These are phyloP conservation scores for Chaetomium strumarium DNA, from an alignment of 2,329 filamentous ascomycete genomes.

Conservation along the genomic window DNA sequence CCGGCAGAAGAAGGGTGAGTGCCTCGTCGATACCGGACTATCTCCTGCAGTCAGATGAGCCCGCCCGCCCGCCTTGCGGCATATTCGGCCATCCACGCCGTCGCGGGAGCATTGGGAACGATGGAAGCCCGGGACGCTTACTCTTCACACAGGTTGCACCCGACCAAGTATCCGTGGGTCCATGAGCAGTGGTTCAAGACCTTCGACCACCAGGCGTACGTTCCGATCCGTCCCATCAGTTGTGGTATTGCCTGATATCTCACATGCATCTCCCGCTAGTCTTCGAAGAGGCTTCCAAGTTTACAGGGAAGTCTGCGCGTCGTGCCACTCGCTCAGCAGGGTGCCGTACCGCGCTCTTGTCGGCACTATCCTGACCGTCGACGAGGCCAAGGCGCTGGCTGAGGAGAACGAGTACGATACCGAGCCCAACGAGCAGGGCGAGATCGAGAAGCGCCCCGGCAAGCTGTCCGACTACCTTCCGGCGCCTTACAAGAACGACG, in stretches of 20 bases:
- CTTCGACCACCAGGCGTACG: constrained; percentile 95
- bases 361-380: constrained; percentile 86
- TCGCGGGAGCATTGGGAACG: constrained; percentile 1
- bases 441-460: constrained; percentile 96
- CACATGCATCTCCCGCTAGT: constrained; percentile 39
- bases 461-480: constrained; percentile 98
- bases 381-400: constrained; percentile 94
- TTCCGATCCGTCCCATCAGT: constrained; percentile 23
- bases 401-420: constrained; percentile 98
- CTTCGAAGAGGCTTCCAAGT: constrained; percentile 99
- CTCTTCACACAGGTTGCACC: constrained; percentile 64
- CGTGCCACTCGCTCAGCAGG: constrained; percentile 93
- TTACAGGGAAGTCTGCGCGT: constrained; percentile 96
- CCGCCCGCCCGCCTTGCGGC: constrained; percentile 22
- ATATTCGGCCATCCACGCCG: constrained; percentile 20
- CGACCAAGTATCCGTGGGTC: constrained; percentile 92
- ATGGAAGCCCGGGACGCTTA: constrained; percentile 26
- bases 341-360: constrained; percentile 91
- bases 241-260: constrained; percentile 34
- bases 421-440: constrained; percentile 95
- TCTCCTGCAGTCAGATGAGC: constrained; percentile 13
- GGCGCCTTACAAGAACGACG: constrained; percentile 95
- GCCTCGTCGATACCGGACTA: constrained; percentile 2
- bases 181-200: constrained; percentile 90
- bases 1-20: constrained; percentile 98